These are phyloP conservation scores for Fraxinus latifolia DNA, from an alignment of 305 asterid genomes.

Conservation along the genomic window DNA sequence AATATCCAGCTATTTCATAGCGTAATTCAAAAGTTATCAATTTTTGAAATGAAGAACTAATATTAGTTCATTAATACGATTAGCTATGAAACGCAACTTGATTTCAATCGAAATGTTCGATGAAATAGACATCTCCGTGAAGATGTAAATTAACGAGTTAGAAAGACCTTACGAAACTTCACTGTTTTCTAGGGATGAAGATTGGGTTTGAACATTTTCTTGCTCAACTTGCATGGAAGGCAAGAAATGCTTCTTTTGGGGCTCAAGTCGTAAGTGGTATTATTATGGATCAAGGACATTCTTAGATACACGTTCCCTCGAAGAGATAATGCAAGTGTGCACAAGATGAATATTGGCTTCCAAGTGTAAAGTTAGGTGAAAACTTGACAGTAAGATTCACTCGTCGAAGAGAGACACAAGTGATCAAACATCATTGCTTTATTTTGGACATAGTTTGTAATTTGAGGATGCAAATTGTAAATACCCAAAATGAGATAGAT, in stretches of 20 bases:
- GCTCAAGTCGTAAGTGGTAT: neutral
- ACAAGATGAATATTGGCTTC: neutral
- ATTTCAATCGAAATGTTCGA: neutral
- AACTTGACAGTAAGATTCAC: neutral
- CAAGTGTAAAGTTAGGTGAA: neutral
- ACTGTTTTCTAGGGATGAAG: neutral
- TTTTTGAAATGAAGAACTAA: neutral
- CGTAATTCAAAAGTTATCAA: neutral
- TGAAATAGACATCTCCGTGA: neutral
- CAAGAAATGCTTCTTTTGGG: neutral
- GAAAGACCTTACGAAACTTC: neutral
- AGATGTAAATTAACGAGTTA: neutral
- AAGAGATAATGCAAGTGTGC: neutral
- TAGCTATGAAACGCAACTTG: neutral
- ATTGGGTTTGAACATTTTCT: neutral
- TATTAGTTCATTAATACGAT: neutral
- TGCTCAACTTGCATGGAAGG: neutral
- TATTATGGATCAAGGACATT: neutral
- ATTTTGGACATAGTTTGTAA: neutral
- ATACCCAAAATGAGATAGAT: neutral
- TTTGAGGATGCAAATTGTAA: slow-evolving; percentile 10
- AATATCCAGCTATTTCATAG: neutral
- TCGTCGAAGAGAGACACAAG: neutral
- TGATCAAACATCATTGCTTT: neutral
- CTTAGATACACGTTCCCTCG: neutral